A percentile compares a stretch with the other conserved stretches of the same genome.
These are phyloP conservation scores for Fraxinus excelsior DNA, from an alignment of 257 asterid species.

Conservation along the genomic window DNA sequence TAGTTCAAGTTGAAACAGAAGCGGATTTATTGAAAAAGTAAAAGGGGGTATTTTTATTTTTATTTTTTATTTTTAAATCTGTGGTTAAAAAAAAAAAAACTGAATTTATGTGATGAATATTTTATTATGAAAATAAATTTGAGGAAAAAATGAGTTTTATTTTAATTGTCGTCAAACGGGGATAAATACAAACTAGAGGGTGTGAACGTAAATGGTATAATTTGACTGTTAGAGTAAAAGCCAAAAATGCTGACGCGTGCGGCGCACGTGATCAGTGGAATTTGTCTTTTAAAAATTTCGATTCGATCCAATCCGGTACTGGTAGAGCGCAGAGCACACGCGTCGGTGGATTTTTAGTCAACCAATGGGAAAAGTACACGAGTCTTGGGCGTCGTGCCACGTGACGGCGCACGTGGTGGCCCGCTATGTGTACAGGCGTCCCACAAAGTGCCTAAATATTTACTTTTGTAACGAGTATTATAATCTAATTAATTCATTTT, in stretches of 20 bases:
- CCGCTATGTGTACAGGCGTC: slow-evolving; percentile 21
- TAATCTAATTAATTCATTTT: not conserved
- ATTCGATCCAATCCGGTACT: slow-evolving; percentile 21
- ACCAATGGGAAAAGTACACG: slow-evolving; percentile 15
- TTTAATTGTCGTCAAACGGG: too few species aligned
- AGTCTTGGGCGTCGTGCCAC: slow-evolving; percentile 31
- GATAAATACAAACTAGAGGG: too few species aligned
- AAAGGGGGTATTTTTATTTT: too few species aligned
- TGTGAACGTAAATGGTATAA: slow-evolving; percentile 13
- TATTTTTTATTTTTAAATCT: too few species aligned
- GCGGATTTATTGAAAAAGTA: too few species aligned
- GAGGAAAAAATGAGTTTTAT: too few species aligned
- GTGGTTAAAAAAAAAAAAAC: too few species aligned
- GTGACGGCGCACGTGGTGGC: slow-evolving; percentile 38
- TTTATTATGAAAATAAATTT: too few species aligned
- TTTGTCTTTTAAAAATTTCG: slow-evolving; percentile 17
- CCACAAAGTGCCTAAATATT: slow-evolving; percentile 17
- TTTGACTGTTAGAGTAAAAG: slow-evolving; percentile 31
- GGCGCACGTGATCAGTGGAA: slow-evolving; percentile 36
- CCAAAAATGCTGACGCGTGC: slow-evolving; percentile 32
- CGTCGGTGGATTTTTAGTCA: not conserved
- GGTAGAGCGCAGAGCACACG: slow-evolving; percentile 8
- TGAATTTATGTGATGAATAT: too few species aligned
- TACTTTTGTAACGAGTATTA: not conserved
- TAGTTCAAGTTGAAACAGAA: too few species aligned